Percentiles rank a stretch among this genome's conserved stretches.
Conservation (phyloP, 1,284 basidiomycete genomes). For the Puccinia horiana region DNA sequence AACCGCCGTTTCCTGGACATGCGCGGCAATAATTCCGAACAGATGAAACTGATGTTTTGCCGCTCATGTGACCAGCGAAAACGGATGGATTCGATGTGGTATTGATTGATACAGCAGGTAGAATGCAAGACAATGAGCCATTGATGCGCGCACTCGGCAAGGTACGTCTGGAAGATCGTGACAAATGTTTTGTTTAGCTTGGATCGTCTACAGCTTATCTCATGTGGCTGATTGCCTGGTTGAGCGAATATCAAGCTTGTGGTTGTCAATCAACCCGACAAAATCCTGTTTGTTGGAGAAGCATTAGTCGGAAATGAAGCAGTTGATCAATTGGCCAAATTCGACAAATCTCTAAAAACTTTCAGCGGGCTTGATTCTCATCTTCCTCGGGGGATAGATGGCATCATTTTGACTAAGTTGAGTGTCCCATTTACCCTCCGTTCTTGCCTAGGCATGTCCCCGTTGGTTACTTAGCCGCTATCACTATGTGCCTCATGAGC, state of each 20-base stretch:
- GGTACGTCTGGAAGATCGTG: slow-evolving; percentile 60
- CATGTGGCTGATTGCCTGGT: background rate
- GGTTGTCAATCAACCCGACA: slow-evolving; percentile 86
- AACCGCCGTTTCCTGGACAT: background rate
- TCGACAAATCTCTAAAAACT: slow-evolving; percentile 84
- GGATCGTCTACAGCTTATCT: background rate
- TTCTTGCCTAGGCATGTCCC: background rate
- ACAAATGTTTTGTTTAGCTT: slow-evolving; percentile 12
- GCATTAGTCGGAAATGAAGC: slow-evolving; percentile 95
- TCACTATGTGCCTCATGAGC: background rate
- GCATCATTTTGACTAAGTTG: slow-evolving; percentile 86
- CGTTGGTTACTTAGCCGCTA: background rate
- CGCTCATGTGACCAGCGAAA: slow-evolving; percentile 57
- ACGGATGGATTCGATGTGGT: slow-evolving; percentile 90
- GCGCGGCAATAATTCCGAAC: too few relatives aligned
- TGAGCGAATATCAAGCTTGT: slow-evolving; percentile 67
- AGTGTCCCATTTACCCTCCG: background rate
- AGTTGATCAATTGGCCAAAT: slow-evolving; percentile 90
- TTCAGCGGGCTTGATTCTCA: slow-evolving; percentile 67
- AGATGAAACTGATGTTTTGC: background rate
- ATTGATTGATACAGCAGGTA: slow-evolving; percentile 91
- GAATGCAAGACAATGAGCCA: slow-evolving; percentile 99
- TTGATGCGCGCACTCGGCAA: slow-evolving; percentile 98
- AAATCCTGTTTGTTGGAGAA: slow-evolving; percentile 93
- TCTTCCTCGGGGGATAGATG: slow-evolving; percentile 84